phyloP scores from a whole-genome alignment of 768 basidiomycete genomes.

The Phlegmacium glaucopus region DNA sequence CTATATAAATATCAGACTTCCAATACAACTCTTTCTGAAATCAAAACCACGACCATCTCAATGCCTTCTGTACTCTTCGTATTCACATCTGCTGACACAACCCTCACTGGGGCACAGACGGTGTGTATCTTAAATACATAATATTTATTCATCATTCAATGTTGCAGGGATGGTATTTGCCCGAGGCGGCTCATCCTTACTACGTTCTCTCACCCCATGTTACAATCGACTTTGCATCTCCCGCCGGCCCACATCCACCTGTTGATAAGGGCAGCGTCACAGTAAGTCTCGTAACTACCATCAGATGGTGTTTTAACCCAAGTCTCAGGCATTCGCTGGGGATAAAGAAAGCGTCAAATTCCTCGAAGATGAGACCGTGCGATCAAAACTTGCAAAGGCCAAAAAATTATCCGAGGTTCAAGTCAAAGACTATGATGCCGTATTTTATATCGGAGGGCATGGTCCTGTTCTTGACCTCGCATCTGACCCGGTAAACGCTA shows the following conservation, averaged over 20 bases:
- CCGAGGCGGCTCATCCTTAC: conserved; percentile 75
- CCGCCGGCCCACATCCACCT: conserved; percentile 66
- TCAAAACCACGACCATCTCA: conserved; percentile 1
- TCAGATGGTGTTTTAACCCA: not conserved
- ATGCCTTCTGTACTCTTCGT: conserved; percentile 65
- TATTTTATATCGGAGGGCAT: conserved; percentile 81
- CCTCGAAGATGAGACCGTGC: conserved; percentile 50
- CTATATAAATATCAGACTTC: not conserved
- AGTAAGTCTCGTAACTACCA: conserved; percentile 24
- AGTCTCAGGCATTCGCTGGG: conserved; percentile 40
- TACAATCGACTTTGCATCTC: conserved; percentile 57
- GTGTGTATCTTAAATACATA: conserved; percentile 29
- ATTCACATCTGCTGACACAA: conserved; percentile 64
- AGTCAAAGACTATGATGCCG: conserved; percentile 59
- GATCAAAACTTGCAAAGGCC: conserved; percentile 49
- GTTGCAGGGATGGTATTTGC: conserved; percentile 69
- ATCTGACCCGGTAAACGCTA: conserved; percentile 48
- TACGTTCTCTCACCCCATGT: conserved; percentile 49
- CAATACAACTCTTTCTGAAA: not conserved
- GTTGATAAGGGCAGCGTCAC: conserved; percentile 56
- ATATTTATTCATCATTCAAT: not conserved
- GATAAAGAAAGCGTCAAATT: conserved; percentile 58
- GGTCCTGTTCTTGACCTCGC: conserved; percentile 75
- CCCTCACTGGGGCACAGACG: conserved; percentile 46
- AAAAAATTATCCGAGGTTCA: conserved; percentile 61